These are phyloP conservation scores for Puccinellia tenuiflora DNA, from an alignment of 176 grass and related monocot species.

Conservation along the genomic window DNA sequence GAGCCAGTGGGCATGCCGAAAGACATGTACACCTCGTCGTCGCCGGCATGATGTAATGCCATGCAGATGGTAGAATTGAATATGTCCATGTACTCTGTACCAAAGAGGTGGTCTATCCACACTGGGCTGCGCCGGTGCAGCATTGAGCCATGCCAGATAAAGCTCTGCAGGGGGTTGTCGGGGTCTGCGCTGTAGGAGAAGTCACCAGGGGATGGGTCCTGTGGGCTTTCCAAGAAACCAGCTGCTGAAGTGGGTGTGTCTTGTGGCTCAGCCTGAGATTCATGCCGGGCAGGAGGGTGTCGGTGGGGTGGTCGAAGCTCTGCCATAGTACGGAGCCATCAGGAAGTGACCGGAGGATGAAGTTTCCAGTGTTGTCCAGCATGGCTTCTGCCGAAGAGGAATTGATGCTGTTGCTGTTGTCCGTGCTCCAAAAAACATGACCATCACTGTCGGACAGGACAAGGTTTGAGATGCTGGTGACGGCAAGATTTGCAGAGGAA, in stretches of 20 bases:
- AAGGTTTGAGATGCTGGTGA: conserved; percentile 22
- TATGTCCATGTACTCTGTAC: not conserved
- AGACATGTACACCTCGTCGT: conserved; percentile 29
- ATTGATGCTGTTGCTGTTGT: not conserved
- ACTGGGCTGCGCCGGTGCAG: conserved; percentile 33
- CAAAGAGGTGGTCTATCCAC: conserved; percentile 27
- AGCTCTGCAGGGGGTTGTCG: conserved; percentile 15
- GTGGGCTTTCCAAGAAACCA: conserved; percentile 31
- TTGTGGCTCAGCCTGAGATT: conserved; percentile 38
- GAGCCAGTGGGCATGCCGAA: conserved; percentile 20
- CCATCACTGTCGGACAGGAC: conserved; percentile 9
- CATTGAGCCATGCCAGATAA: conserved; percentile 19
- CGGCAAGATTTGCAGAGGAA: conserved; percentile 6
- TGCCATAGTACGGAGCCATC: conserved; percentile 33
- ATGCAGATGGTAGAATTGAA: conserved; percentile 8
- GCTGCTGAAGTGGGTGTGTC: not conserved
- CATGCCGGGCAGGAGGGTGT: conserved; percentile 48
- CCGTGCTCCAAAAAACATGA: conserved; percentile 23
- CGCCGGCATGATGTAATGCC: not conserved
- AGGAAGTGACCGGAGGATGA: conserved; percentile 20
- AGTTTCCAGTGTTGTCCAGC: conserved; percentile 31
- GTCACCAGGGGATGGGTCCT: conserved; percentile 38
- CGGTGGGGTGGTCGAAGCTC: conserved; percentile 44
- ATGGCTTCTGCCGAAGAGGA: not conserved
- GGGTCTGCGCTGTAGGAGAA: conserved; percentile 37